Evolutionary conservation across 164 flowering plant species (phyloP).

Genomic region (Houttuynia cordata): DNA sequence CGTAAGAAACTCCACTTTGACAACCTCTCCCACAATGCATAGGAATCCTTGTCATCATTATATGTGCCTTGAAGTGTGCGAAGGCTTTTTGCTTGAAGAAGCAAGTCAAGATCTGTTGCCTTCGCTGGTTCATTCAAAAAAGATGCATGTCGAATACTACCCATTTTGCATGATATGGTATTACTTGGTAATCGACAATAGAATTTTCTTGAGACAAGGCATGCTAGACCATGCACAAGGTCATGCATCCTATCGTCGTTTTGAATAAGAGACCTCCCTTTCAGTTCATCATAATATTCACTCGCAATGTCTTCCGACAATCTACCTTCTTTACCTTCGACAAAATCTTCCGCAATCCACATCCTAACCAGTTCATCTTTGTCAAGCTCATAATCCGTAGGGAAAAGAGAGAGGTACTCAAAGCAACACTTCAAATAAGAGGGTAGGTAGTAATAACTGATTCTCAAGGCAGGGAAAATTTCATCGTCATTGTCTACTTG

Average conservation of each 20-base stretch:
- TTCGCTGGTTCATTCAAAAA: neutral
- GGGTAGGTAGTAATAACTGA: conserved; percentile 10
- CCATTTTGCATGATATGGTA: neutral
- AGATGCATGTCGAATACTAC: neutral
- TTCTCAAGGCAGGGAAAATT: conserved; percentile 5
- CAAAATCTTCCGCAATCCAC: conserved; percentile 10
- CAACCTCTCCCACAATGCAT: neutral
- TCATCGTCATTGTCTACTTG: neutral
- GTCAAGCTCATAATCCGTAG: conserved; percentile 2
- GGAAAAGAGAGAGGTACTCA: conserved; percentile 10
- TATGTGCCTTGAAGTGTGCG: neutral
- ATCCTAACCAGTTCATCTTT: conserved; percentile 4
- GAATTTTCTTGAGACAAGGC: neutral
- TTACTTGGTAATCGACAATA: neutral
- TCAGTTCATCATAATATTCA: neutral
- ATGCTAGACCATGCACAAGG: neutral
- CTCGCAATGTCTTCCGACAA: neutral
- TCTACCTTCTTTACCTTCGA: neutral
- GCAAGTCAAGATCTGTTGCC: neutral
- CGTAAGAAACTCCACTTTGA: neutral
- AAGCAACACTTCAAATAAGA: conserved; percentile 7
- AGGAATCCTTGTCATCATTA: no score
- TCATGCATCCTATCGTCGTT: neutral
- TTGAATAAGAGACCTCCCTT: neutral
- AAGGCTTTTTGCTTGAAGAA: neutral